These are phyloP conservation scores for Phytophthora tentaculata DNA, from an alignment of 352 stramenopile species.

Conservation along the genomic window DNA sequence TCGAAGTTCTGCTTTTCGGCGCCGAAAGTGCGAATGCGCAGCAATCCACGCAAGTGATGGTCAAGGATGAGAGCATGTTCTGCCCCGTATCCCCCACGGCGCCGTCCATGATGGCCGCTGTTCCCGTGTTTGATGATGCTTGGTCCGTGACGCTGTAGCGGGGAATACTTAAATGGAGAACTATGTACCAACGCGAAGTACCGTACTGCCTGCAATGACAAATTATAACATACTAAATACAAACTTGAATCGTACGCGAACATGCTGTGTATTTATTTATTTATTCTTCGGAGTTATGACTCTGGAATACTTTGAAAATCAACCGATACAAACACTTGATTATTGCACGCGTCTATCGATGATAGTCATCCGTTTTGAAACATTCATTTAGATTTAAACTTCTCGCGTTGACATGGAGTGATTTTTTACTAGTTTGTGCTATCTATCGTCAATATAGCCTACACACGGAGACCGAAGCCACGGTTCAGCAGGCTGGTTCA, in stretches of 20 bases:
- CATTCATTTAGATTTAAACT: constrained; percentile 16
- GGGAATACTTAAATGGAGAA: constrained; percentile 15
- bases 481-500: constrained; percentile 12
- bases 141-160: constrained; percentile 40
- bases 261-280: not conserved
- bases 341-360: not conserved
- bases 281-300: not conserved
- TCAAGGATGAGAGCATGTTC: constrained; percentile 13
- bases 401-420: not conserved
- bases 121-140: constrained; percentile 25
- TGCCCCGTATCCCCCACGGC: constrained; percentile 17
- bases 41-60: not conserved
- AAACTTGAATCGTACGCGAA: constrained; percentile 16
- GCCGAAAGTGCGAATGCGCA: constrained; percentile 14
- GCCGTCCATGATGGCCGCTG: constrained; percentile 7
- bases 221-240: constrained; percentile 44
- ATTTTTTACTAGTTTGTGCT: not conserved
- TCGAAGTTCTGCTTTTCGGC: constrained; percentile 47
- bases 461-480: not conserved
- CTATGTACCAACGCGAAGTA: constrained; percentile 35
- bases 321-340: no score
- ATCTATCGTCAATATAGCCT: constrained; percentile 17
- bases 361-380: not conserved
- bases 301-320: no score
- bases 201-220: constrained; percentile 20